phyloP scores from a whole-genome alignment of 2,329 filamentous ascomycete genomes.

The Purpureocillium lavendulum region DNA sequence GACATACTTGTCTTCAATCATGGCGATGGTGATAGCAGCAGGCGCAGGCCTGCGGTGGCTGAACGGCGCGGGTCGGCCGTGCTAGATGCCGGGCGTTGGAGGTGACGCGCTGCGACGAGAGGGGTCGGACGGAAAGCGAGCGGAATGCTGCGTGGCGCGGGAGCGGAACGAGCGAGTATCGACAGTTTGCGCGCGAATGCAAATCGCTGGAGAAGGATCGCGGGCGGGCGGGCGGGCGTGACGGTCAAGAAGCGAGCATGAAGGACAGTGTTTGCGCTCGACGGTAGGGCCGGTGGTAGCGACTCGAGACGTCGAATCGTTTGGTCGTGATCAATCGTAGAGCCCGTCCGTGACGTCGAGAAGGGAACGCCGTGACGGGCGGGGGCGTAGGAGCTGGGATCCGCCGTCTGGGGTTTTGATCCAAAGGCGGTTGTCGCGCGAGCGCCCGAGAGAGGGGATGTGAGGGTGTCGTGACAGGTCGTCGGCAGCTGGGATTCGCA shows the following conservation, averaged over 20 bases:
- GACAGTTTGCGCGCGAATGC: not conserved
- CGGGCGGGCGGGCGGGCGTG: not conserved
- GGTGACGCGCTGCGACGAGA: not conserved
- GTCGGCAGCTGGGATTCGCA: not conserved
- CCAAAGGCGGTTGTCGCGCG: too few species aligned
- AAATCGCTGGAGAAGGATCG: not conserved
- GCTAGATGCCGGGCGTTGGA: not conserved
- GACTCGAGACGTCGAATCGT: too few species aligned
- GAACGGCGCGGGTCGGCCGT: constrained; percentile 8
- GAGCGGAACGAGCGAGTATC: not conserved
- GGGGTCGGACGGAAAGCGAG: too few species aligned
- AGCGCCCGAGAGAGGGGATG: not conserved
- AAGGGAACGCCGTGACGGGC: too few species aligned
- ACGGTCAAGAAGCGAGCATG: not conserved
- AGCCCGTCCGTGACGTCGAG: too few species aligned
- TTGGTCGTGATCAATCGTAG: too few species aligned
- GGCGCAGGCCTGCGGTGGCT: constrained; percentile 10
- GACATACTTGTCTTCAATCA: constrained; percentile 32
- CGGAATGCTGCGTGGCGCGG: not conserved
- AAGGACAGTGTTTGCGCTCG: not conserved
- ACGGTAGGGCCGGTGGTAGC: too few species aligned
- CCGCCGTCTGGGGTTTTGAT: too few species aligned
- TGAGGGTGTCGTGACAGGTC: not conserved
- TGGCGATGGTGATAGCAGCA: constrained; percentile 10
- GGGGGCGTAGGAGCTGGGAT: too few species aligned